Evolutionary conservation across 352 stramenopile genomes (phyloP).

Genomic region (Sclerospora graminicola): DNA sequence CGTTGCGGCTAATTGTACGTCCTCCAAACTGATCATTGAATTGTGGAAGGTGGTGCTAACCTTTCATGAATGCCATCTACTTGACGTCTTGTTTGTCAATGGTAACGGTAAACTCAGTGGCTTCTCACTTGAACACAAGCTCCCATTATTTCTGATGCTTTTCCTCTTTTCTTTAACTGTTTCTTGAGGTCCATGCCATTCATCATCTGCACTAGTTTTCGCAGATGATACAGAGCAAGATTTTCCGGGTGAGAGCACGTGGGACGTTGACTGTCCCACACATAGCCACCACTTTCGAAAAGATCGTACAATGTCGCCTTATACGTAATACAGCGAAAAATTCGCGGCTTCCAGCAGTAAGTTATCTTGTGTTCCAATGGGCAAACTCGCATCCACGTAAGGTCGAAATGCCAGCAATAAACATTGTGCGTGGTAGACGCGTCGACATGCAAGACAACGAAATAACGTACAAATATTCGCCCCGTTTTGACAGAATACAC

Average conservation of each 20-base stretch:
- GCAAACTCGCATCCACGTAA: conserved; percentile 11
- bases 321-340: conserved; percentile 38
- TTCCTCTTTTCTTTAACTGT: conserved; percentile 19
- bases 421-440: conserved; percentile 37
- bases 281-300: conserved; percentile 20
- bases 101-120: neutral
- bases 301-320: conserved; percentile 36
- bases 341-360: conserved; percentile 18
- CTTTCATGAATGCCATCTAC: conserved; percentile 6
- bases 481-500: conserved; percentile 34
- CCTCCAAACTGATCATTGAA: neutral
- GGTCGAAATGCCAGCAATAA: conserved; percentile 26
- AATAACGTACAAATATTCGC: conserved; percentile 26
- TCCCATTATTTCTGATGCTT: conserved; percentile 9
- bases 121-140: neutral
- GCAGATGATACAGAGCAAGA: conserved; percentile 20
- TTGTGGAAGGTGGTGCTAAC: conserved; percentile 3
- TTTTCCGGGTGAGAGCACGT: conserved; percentile 31
- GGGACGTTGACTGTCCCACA: conserved; percentile 30
- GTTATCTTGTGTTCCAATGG: conserved; percentile 22
- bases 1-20: no score
- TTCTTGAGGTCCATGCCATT: conserved; percentile 22
- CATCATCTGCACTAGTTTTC: conserved; percentile 37
- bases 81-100: conserved; percentile 3
- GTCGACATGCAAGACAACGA: conserved; percentile 28